Evolutionary conservation across 805 yeast species (phyloP).

Genomic region (Isabelozyma heimii): DNA sequence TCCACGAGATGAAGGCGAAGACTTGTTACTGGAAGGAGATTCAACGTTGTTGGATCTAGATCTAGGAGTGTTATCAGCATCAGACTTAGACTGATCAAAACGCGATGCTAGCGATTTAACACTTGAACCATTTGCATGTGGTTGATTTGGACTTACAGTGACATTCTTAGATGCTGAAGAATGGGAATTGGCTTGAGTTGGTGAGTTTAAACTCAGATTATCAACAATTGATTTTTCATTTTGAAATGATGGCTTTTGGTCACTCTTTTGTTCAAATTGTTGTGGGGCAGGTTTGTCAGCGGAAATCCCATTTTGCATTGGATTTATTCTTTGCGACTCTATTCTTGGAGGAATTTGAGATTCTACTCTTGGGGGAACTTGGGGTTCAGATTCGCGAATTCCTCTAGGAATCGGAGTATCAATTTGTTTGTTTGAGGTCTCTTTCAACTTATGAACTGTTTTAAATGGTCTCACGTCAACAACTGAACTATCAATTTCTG

Average conservation of each 20-base stretch:
- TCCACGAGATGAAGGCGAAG: conserved; percentile 1
- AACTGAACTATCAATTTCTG: conserved; percentile 19
- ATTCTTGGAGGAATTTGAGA: background rate
- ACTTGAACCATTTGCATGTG: background rate
- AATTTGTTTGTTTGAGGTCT: background rate
- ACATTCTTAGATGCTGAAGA: background rate
- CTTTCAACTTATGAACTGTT: conserved; percentile 55
- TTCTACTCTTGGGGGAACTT: background rate
- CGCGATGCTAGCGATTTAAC: conserved; percentile 2
- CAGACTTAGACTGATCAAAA: conserved; percentile 7
- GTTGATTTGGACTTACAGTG: background rate
- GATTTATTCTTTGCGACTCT: background rate
- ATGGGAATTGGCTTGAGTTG: conserved; percentile 1
- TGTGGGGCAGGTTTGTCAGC: no score
- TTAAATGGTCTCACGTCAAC: conserved; percentile 64
- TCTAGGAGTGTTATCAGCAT: conserved; percentile 17
- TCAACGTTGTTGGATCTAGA: conserved; percentile 7
- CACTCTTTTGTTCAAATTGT: background rate
- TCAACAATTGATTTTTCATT: conserved; percentile 1
- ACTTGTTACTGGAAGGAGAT: background rate
- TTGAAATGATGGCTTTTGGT: background rate
- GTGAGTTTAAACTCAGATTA: conserved; percentile 12
- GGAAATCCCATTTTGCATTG: background rate
- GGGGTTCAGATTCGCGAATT: no score
- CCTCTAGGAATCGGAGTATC: no score